These are phyloP conservation scores for Chlamydomonas schloesseri DNA, from an alignment of 139 green algal species.

Conservation along the genomic window DNA sequence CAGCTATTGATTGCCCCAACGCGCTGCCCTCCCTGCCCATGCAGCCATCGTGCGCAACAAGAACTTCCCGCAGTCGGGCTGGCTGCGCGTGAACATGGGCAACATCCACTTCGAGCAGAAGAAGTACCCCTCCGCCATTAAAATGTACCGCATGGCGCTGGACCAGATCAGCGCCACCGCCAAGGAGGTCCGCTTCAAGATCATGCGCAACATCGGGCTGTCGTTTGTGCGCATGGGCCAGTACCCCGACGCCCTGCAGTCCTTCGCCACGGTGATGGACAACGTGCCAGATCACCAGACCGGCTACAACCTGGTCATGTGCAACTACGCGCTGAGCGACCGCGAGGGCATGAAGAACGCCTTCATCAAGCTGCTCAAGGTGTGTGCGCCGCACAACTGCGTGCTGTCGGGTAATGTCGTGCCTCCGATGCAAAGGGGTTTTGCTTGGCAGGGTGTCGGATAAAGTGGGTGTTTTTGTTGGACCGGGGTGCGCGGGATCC, in stretches of 20 bases:
- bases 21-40: background rate
- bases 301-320: constrained; percentile 89
- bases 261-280: constrained; percentile 79
- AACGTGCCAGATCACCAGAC: constrained; percentile 80
- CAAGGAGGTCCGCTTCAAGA: constrained; percentile 73
- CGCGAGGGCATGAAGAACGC: constrained; percentile 81
- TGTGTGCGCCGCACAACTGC: constrained; percentile 28
- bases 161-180: constrained; percentile 77
- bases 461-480: no score
- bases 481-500: no score
- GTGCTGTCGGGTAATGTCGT: background rate
- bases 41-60: constrained; percentile 80
- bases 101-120: constrained; percentile 87
- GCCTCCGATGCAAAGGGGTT: no score
- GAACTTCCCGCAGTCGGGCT: constrained; percentile 59
- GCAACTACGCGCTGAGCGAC: constrained; percentile 81
- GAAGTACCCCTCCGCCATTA: constrained; percentile 61
- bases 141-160: constrained; percentile 92
- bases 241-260: constrained; percentile 81
- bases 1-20: no score
- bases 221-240: constrained; percentile 86
- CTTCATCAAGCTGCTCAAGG: constrained; percentile 75
- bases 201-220: constrained; percentile 89
- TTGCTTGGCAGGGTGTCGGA: no score
- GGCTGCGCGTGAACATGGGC: constrained; percentile 91